phyloP scores from a whole-genome alignment of 768 basidiomycete species.

The Hydnomerulius pinastri region DNA sequence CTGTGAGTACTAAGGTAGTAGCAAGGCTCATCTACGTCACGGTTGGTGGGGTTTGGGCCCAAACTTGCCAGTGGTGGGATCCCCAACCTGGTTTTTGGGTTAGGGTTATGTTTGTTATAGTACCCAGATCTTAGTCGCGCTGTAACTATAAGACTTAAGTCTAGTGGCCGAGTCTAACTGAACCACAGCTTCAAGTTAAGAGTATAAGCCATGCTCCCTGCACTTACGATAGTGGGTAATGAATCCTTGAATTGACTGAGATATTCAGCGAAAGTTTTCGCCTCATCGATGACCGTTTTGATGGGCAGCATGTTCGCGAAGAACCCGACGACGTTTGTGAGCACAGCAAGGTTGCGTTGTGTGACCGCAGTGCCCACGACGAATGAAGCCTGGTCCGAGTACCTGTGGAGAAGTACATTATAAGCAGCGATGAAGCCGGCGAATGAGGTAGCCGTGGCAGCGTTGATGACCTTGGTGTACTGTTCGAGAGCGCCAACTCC shows the following conservation, averaged over 20 bases:
- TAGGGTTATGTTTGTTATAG: too few relatives aligned
- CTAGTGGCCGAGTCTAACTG: too few relatives aligned
- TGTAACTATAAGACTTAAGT: too few relatives aligned
- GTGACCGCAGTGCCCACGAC: slow-evolving; percentile 20
- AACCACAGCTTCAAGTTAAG: too few relatives aligned
- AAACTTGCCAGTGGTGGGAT: too few relatives aligned
- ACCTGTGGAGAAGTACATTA: slow-evolving; percentile 19
- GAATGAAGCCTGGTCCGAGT: slow-evolving; percentile 15
- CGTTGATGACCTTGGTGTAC: slow-evolving; percentile 14
- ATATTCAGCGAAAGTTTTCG: slow-evolving; percentile 15
- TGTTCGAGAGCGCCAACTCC: too few relatives aligned
- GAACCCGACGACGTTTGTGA: slow-evolving; percentile 19
- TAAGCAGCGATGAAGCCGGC: slow-evolving; percentile 21
- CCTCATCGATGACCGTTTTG: slow-evolving; percentile 16
- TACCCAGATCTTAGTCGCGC: too few relatives aligned
- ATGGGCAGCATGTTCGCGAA: slow-evolving; percentile 21
- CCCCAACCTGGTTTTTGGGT: too few relatives aligned
- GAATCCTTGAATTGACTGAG: slow-evolving; percentile 11
- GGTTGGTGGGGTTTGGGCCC: too few relatives aligned
- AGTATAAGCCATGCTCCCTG: too few relatives aligned
- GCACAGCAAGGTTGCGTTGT: slow-evolving; percentile 15
- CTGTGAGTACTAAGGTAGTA: too few relatives aligned
- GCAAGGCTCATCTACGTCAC: too few relatives aligned
- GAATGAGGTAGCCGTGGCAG: slow-evolving; percentile 12
- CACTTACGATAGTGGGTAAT: slow-evolving; percentile 7